These are phyloP conservation scores for Brasenia schreberi DNA, from an alignment of 164 flowering plant genomes.

Conservation along the genomic window DNA sequence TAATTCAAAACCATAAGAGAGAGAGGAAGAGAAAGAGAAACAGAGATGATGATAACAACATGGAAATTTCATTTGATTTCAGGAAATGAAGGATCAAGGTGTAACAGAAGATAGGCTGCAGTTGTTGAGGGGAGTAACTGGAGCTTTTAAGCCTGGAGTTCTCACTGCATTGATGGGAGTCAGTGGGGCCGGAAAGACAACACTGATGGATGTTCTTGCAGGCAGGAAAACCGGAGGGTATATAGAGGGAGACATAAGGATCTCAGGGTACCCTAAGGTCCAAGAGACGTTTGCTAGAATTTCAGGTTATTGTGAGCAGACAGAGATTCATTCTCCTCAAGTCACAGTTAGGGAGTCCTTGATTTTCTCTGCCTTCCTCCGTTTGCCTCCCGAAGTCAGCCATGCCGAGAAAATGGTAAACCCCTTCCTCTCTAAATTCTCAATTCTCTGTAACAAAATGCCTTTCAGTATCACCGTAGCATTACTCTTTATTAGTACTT, in stretches of 20 bases:
- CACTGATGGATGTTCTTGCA: constrained; percentile 64
- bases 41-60: too few relatives aligned
- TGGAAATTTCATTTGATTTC: neutral
- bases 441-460: too few relatives aligned
- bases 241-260: constrained; percentile 82
- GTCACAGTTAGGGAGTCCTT: constrained; percentile 53
- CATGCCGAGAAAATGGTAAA: constrained; percentile 64
- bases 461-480: too few relatives aligned
- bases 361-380: constrained; percentile 89
- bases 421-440: too few relatives aligned
- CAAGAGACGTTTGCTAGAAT: constrained; percentile 98
- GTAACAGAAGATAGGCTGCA: constrained; percentile 25
- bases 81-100: constrained; percentile 33
- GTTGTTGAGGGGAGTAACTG: constrained; percentile 23
- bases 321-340: too few relatives aligned
- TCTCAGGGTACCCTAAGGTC: constrained; percentile 76
- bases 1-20: too few relatives aligned
- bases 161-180: constrained; percentile 40
- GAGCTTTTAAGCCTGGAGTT: constrained; percentile 30
- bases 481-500: neutral
- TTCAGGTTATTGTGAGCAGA: constrained; percentile 39
- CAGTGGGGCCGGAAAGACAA: constrained; percentile 89
- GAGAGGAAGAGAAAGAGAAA: too few relatives aligned
- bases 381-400: constrained; percentile 72
- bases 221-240: constrained; percentile 46